Base-by-base conservation (phyloP, 495 filamentous ascomycete species). In the Cladorrhinum samala region DNA sequence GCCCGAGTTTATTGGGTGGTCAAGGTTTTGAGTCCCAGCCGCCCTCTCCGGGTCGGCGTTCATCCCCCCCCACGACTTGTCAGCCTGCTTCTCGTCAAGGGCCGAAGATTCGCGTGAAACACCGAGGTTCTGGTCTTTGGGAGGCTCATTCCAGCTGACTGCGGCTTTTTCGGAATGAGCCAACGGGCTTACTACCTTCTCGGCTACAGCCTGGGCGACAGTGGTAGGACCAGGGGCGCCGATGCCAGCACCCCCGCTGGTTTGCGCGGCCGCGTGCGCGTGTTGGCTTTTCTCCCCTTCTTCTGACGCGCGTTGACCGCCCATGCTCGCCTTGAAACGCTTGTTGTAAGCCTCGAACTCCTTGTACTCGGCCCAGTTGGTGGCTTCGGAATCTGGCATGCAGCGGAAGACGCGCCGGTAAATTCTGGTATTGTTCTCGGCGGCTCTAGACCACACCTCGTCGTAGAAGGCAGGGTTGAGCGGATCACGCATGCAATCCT, bases 301-400 rank as follows among this genome's bases (percentile, higher is more conserved):
- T 14, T 65, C n/a, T n/a, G n/a, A n/a, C n/a, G n/a, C n/a, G n/a
- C n/a, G 65, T 14, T 57, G 60, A 9, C 70, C 68, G n/a, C 64
- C 70, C 72, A 77, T 75, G 56, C 83, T 81, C 53, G 88, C 84
- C 49, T 82, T 78, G 70, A 96, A 95, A 13, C 85, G 80, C 57
- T 87, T 83, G 20, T 79, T 80, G 64, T 95, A 97, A 4, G 84
- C 79, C 44, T 81, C 73, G 63, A 85, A 96, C 52, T 95, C 87
- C 61, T 89, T 91, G 72, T 97, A 98, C 57, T 94, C 88, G 58
- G 87, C 85, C 94, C 94, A 98, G 46, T 82, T 88, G 56, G 84
- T 87, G 56, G 94, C 94, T 60, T 96, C 89, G 50, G 81, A 95
- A 63, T 98, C 93, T 1, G 93, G 93, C 88, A 92, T 92, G 68